These are phyloP conservation scores for Calonectria henricotiae DNA, from an alignment of 2,329 filamentous ascomycete species.

Conservation along the genomic window DNA sequence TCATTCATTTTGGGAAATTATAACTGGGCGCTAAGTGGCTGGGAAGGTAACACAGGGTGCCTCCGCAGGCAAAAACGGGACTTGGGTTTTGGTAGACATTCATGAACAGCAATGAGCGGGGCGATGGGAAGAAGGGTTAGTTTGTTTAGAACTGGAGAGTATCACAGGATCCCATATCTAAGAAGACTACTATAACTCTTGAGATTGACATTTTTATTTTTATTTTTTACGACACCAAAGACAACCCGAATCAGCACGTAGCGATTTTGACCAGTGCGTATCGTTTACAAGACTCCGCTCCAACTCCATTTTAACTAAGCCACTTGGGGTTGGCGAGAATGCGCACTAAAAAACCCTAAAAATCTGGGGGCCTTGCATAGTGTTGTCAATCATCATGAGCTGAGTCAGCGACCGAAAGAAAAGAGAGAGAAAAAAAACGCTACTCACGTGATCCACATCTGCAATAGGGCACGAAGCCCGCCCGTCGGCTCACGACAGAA, in stretches of 20 bases:
- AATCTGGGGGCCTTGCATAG: slow-evolving; percentile 19
- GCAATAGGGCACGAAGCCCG: slow-evolving; percentile 59
- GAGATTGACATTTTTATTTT: slow-evolving; percentile 16
- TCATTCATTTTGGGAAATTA: slow-evolving; percentile 37
- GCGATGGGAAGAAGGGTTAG: slow-evolving; percentile 20
- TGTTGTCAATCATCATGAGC: too few relatives aligned
- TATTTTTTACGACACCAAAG: slow-evolving; percentile 1
- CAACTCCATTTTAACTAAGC: slow-evolving; percentile 2
- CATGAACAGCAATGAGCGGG: slow-evolving; percentile 31
- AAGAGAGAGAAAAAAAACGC: neutral
- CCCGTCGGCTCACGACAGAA: slow-evolving; percentile 52
- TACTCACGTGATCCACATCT: slow-evolving; percentile 38
- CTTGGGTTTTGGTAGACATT: slow-evolving; percentile 38
- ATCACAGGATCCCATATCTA: slow-evolving; percentile 34
- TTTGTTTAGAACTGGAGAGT: slow-evolving; percentile 31
- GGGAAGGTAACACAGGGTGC: slow-evolving; percentile 44
- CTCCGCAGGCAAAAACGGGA: slow-evolving; percentile 42
- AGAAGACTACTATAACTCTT: slow-evolving; percentile 22
- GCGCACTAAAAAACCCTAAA: slow-evolving; percentile 7
- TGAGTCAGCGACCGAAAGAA: slow-evolving; percentile 9
- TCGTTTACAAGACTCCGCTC: neutral
- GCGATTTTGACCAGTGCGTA: neutral
- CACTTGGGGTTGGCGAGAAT: neutral
- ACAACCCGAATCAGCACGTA: neutral
- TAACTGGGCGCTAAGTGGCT: slow-evolving; percentile 40